These are phyloP conservation scores for Heliosperma pusillum DNA, from an alignment of 148 eudicot species.

Conservation along the genomic window DNA sequence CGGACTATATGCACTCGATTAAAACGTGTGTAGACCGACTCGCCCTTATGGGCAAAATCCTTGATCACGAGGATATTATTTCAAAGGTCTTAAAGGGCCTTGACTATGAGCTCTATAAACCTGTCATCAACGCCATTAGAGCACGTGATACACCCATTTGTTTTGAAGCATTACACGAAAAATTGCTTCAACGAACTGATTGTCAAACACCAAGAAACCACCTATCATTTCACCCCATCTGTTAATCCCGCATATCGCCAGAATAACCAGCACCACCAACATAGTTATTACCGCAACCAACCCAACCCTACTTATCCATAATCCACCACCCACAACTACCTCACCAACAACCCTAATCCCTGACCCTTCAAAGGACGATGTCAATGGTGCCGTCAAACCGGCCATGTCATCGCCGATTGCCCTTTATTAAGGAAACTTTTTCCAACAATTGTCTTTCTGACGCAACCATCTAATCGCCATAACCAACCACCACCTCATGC, in stretches of 20 bases:
- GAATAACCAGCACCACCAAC: conserved; percentile 1
- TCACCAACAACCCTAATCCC: background rate
- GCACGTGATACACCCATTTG: conserved; percentile 7
- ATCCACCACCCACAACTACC: background rate
- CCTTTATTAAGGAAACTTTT: too few species aligned
- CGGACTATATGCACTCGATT: too few species aligned
- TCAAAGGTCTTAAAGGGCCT: conserved; percentile 4
- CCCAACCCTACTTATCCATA: conserved; percentile 6
- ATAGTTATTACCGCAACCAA: conserved; percentile 5
- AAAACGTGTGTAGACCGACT: conserved; percentile 6
- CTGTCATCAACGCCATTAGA: background rate
- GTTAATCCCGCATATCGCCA: too few species aligned
- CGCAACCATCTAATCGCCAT: too few species aligned
- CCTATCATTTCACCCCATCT: background rate
- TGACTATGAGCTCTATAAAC: background rate
- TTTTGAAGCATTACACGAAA: too few species aligned
- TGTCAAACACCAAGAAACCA: conserved; percentile 2
- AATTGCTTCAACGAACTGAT: conserved; percentile 13
- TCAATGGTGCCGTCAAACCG: too few species aligned
- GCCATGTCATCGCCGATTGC: too few species aligned
- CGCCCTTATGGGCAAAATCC: conserved; percentile 6
- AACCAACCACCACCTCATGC: too few species aligned
- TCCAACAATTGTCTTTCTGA: too few species aligned
- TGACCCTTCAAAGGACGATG: too few species aligned
- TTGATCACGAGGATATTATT: background rate